phyloP scores from a whole-genome alignment of 148 eudicot species.

The Nyssa sinensis region DNA sequence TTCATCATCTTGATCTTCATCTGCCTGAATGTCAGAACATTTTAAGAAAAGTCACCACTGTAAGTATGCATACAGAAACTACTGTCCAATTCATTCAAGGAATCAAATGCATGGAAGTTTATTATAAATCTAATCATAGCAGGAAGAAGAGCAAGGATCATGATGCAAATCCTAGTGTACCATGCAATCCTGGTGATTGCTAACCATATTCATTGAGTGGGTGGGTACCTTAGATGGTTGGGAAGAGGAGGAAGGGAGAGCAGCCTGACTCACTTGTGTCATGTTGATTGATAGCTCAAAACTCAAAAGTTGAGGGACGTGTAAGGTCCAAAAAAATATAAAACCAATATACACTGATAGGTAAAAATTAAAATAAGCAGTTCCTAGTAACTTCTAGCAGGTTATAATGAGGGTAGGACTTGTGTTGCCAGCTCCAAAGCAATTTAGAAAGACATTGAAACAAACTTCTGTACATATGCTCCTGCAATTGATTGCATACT shows the following conservation, averaged over 20 bases:
- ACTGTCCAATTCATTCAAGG: not conserved
- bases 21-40: constrained; percentile 47
- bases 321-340: not conserved
- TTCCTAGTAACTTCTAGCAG: not conserved
- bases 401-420: not conserved
- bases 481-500: too few species aligned
- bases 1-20: constrained; percentile 75
- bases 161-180: too few species aligned
- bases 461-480: too few species aligned
- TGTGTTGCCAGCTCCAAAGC: too few species aligned
- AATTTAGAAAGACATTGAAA: too few species aligned
- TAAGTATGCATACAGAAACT: not conserved
- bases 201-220: too few species aligned
- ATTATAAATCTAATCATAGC: not conserved
- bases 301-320: not conserved
- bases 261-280: too few species aligned
- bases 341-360: not conserved
- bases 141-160: not conserved
- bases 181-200: too few species aligned
- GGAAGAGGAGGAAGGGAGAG: too few species aligned
- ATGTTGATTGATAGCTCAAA: too few species aligned
- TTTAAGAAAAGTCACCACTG: not conserved
- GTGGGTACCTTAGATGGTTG: too few species aligned
- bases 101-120: not conserved
- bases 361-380: not conserved